A percentile compares a stretch with the other conserved stretches of the same genome.
Evolutionary conservation across 108 stramenopile genomes (phyloP).

Genomic region (Stephanodiscus triporus): DNA sequence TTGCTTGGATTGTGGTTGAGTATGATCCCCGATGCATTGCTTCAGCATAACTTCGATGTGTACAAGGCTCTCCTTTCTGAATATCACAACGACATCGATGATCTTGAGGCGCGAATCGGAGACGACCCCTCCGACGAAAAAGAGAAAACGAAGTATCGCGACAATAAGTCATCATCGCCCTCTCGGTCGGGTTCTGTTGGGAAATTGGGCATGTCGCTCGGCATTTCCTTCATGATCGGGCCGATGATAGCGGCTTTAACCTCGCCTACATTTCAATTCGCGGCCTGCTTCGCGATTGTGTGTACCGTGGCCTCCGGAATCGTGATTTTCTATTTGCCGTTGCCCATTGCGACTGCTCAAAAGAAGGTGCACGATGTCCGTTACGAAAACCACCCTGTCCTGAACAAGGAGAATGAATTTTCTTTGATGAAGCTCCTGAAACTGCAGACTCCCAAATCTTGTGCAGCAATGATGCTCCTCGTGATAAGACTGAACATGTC

Average conservation of each 20-base stretch:
- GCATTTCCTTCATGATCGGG: constrained; percentile 83
- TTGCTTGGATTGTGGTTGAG: constrained; percentile 66
- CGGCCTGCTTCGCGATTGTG: constrained; percentile 46
- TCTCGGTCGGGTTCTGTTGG: constrained; percentile 68
- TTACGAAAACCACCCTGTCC: too few species aligned
- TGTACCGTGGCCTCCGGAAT: constrained; percentile 54
- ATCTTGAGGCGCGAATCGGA: constrained; percentile 14
- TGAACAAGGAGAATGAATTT: constrained; percentile 26
- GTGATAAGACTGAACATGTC: constrained; percentile 66
- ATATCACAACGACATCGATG: constrained; percentile 63
- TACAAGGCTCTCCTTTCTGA: constrained; percentile 76
- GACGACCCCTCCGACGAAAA: neutral
- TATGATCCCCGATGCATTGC: constrained; percentile 72
- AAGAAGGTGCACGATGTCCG: too few species aligned
- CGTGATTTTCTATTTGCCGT: constrained; percentile 40
- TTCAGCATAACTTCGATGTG: constrained; percentile 82
- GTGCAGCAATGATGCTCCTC: constrained; percentile 68
- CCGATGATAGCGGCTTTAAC: constrained; percentile 57
- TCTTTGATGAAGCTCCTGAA: constrained; percentile 26
- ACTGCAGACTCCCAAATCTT: constrained; percentile 53
- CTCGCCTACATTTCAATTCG: constrained; percentile 56
- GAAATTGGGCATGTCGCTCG: constrained; percentile 82
- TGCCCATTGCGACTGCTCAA: constrained; percentile 45
- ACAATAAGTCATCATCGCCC: neutral
- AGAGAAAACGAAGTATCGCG: neutral